Evolutionary conservation across 225 moss, liverwort and hornwort species (phyloP).

Genomic region (Physcomitrium patens): DNA sequence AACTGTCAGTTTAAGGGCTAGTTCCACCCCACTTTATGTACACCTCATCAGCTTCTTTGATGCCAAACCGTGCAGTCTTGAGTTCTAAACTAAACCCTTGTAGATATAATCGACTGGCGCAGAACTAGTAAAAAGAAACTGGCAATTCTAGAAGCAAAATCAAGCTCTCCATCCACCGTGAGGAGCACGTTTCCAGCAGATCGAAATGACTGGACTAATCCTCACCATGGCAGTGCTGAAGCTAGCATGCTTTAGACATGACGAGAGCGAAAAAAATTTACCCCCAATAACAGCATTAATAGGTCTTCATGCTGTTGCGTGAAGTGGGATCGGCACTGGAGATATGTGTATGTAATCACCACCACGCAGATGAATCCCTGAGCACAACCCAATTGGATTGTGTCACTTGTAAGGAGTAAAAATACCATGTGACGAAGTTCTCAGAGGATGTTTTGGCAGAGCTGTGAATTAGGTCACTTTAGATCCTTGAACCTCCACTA

Average conservation of each 20-base stretch:
- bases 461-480: not conserved
- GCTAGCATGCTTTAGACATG: not conserved
- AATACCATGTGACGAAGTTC: not conserved
- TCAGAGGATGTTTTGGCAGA: not conserved
- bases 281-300: constrained; percentile 26
- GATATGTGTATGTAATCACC: not conserved
- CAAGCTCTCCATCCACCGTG: constrained; percentile 24
- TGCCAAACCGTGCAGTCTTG: too few relatives aligned
- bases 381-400: not conserved
- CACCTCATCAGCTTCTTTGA: too few relatives aligned
- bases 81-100: too few relatives aligned
- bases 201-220: constrained; percentile 23
- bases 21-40: too few relatives aligned
- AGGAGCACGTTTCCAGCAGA: constrained; percentile 10
- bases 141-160: too few relatives aligned
- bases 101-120: too few relatives aligned
- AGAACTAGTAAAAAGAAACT: too few relatives aligned
- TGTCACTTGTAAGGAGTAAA: not conserved
- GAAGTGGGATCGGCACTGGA: constrained; percentile 8
- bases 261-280: constrained; percentile 1
- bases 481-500: not conserved
- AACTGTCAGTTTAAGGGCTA: too few relatives aligned
- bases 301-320: constrained; percentile 30
- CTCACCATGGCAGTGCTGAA: constrained; percentile 15
- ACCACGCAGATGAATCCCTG: constrained; percentile 25